Conservation (phyloP, 495 filamentous ascomycete genomes). For the Penicillium cataractarum region DNA sequence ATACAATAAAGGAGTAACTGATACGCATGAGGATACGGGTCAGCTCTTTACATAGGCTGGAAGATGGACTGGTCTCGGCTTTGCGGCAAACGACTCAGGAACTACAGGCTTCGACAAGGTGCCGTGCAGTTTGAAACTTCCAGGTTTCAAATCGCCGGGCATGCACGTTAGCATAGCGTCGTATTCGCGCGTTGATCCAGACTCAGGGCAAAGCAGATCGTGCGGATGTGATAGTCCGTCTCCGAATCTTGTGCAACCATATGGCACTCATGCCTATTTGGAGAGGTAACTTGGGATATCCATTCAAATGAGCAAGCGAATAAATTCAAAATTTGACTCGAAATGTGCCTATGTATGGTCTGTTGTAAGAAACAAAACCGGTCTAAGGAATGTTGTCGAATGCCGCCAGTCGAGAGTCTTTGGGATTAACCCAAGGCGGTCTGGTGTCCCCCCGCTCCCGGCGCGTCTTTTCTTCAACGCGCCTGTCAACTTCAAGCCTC, state of each 20-base stretch:
- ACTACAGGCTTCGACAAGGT: conserved; percentile 10
- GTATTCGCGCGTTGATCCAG: neutral
- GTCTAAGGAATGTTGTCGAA: neutral
- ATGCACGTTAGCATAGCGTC: neutral
- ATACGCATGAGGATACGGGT: neutral
- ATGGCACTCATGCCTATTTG: neutral
- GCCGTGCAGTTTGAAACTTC: neutral
- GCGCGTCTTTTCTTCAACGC: conserved; percentile 31
- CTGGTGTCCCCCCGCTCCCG: conserved; percentile 17
- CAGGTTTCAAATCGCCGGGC: neutral
- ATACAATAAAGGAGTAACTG: neutral
- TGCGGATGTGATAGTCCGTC: conserved; percentile 7
- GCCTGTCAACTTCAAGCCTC: conserved; percentile 18
- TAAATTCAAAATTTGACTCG: conserved; percentile 6
- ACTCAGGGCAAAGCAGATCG: neutral
- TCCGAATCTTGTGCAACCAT: conserved; percentile 13
- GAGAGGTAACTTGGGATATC: neutral
- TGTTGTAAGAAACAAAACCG: neutral
- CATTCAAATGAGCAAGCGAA: no score
- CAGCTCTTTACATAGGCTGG: neutral
- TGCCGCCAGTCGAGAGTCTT: neutral
- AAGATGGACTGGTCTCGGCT: neutral
- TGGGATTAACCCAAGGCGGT: conserved; percentile 25
- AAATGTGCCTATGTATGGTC: neutral
- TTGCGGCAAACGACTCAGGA: conserved; percentile 1